Percentiles rank a stretch among this genome's conserved stretches.
These are phyloP conservation scores for Fusarium pininemorale DNA, from an alignment of 2,329 filamentous ascomycete species.

Conservation along the genomic window DNA sequence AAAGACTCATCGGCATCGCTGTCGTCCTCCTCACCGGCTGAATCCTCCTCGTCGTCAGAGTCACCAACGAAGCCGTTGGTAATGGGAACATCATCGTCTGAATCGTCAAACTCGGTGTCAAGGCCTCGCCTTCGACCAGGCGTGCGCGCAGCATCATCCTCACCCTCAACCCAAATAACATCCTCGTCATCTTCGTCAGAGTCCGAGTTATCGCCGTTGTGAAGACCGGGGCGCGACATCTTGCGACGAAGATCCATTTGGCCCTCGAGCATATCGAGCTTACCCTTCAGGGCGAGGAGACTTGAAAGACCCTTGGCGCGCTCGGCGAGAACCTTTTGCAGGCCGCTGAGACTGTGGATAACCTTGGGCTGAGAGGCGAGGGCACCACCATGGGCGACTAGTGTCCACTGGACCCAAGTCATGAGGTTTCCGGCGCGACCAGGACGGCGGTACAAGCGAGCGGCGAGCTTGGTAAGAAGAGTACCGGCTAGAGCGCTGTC, in stretches of 20 bases:
- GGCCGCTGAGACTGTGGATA: conserved; percentile 76
- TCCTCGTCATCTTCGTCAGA: conserved; percentile 70
- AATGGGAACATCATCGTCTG: conserved; percentile 62
- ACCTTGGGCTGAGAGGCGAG: conserved; percentile 87
- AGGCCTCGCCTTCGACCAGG: conserved; percentile 47
- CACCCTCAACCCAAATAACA: conserved; percentile 88
- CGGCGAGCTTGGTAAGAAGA: conserved; percentile 84
- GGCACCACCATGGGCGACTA: conserved; percentile 91
- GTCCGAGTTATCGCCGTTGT: conserved; percentile 59
- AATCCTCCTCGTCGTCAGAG: conserved; percentile 67
- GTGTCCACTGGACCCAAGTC: conserved; percentile 95
- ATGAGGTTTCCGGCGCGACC: conserved; percentile 90
- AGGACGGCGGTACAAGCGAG: conserved; percentile 85
- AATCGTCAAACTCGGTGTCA: conserved; percentile 54
- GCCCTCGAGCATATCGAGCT: conserved; percentile 91
- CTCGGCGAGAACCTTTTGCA: conserved; percentile 89
- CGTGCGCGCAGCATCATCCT: conserved; percentile 74
- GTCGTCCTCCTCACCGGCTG: conserved; percentile 53
- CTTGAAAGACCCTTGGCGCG: conserved; percentile 83
- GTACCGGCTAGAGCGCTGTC: conserved; percentile 83
- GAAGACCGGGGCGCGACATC: conserved; percentile 62
- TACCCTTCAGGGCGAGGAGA: conserved; percentile 89
- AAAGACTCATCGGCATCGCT: conserved; percentile 58
- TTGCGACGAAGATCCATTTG: conserved; percentile 83
- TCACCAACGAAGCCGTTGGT: conserved; percentile 65